Conservation (phyloP, 306 rosid genomes). For the Lathyrus tuberosus region DNA sequence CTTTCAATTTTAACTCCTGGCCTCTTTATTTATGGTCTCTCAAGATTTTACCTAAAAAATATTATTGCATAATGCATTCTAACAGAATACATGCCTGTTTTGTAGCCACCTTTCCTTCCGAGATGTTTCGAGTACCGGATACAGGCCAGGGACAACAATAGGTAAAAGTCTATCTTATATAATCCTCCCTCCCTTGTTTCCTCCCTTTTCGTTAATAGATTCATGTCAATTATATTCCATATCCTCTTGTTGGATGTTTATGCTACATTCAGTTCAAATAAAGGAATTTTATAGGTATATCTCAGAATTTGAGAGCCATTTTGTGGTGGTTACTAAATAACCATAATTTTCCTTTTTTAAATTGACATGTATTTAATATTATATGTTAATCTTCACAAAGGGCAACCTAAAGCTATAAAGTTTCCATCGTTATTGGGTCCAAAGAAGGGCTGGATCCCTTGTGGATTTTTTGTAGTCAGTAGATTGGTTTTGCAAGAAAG, state of each 20-base stretch:
- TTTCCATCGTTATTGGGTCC: conserved; percentile 7
- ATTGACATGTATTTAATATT: conserved; percentile 3
- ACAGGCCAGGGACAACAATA: conserved; percentile 66
- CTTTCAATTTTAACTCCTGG: neutral
- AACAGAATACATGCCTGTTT: conserved; percentile 30
- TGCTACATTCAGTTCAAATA: conserved; percentile 20
- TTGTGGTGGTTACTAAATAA: conserved; percentile 11
- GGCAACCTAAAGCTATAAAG: conserved; percentile 17
- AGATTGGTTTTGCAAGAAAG: conserved; percentile 3
- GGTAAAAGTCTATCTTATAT: conserved; percentile 52
- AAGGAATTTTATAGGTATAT: neutral
- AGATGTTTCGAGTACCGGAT: conserved; percentile 78
- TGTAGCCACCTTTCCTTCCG: conserved; percentile 72
- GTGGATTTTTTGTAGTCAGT: conserved; percentile 4
- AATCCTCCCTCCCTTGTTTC: conserved; percentile 15
- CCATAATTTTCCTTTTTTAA: conserved; percentile 8
- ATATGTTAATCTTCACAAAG: conserved; percentile 1
- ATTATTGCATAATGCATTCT: conserved; percentile 37
- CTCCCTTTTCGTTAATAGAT: neutral
- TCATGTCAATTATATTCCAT: conserved; percentile 11
- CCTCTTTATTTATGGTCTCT: conserved; percentile 22
- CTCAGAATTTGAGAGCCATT: conserved; percentile 29
- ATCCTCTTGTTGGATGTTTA: conserved; percentile 12
- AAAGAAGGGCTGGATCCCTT: neutral
- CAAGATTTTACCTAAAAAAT: conserved; percentile 25